Evolutionary conservation across 805 yeast genomes (phyloP), one percentile per base, ranked within the genome.

Genomic region (Wickerhamiella allomyrinae): DNA sequence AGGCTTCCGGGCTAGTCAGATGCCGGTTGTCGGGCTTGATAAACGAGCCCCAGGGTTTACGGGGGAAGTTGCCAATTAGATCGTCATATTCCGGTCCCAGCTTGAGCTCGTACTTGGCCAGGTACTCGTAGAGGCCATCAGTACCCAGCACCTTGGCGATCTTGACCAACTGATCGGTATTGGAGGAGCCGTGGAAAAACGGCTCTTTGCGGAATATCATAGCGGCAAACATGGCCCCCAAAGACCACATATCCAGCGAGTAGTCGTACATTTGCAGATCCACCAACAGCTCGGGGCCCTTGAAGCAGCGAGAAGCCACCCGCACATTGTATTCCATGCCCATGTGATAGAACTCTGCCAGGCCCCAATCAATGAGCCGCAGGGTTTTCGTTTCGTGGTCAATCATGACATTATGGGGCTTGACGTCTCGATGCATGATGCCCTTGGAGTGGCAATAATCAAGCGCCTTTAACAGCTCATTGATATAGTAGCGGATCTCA

Each of bases 391-490:
- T 59, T 20, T 68, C 63, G 47, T 85, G 94, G 61, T 86, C 94
- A 51, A 85, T 85, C 94, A 85, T 85, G 35, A 85, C 84, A 56
- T 85, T 85, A 60, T 85, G 95, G 9, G 95, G 95, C 58, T 85
- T 85, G 40, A 85, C 95, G 61, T 85, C 95, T 58, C 95, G 69
- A 61, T 85, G 95, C 79, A 85, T 85, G 49, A 87, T 84, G 29
- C 96, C 96, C 79, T 81, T 81, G 5, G 93, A 80, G 64, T 87
- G 96, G 42, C 84, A 79, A 60, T 72, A 86, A 63, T 87, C 93
- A 49, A 87, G 69, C 0, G 95, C 95, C 44, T 68, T 71, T 53
- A 87, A 69, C 49, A 87, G 67, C 62, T 86, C 91, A 49, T 69
- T 76, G 74, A 87, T 83, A 62, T 87, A 87, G 63, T 62, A 84